These are phyloP conservation scores for Lentinula edodes DNA, from an alignment of 768 basidiomycete genomes.

Conservation along the genomic window DNA sequence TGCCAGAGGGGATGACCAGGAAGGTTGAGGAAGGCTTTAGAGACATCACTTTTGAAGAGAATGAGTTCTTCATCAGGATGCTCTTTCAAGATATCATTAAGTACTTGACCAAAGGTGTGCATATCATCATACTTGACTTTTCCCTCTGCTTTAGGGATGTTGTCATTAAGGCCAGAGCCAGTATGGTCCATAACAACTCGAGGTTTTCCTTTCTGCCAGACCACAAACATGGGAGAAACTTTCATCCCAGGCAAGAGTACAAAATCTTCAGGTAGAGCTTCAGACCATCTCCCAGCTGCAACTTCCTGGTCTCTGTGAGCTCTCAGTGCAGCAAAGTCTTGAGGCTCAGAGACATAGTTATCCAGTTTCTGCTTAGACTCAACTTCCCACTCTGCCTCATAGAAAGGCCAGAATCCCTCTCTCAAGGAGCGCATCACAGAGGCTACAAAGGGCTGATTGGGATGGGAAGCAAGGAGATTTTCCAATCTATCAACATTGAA, in stretches of 20 bases:
- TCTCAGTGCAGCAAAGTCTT: slow-evolving; percentile 12
- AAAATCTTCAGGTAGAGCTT: neutral
- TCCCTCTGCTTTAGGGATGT: slow-evolving; percentile 13
- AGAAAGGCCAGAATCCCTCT: slow-evolving; percentile 29
- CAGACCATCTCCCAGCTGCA: slow-evolving; percentile 12
- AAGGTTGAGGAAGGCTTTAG: slow-evolving; percentile 24
- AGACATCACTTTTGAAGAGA: slow-evolving; percentile 23
- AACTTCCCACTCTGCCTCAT: slow-evolving; percentile 16
- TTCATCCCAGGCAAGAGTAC: slow-evolving; percentile 20
- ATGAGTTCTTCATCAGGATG: slow-evolving; percentile 8
- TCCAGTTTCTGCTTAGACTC: neutral
- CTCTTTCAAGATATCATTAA: slow-evolving; percentile 4
- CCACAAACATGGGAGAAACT: slow-evolving; percentile 20
- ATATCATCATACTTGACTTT: slow-evolving; percentile 20
- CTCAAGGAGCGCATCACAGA: slow-evolving; percentile 14
- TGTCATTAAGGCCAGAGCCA: slow-evolving; percentile 16
- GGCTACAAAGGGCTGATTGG: slow-evolving; percentile 22
- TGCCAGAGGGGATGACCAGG: slow-evolving; percentile 29
- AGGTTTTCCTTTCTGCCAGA: slow-evolving; percentile 21
- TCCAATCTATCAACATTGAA: slow-evolving; percentile 20
- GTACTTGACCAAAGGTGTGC: slow-evolving; percentile 13
- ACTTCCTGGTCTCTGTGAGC: slow-evolving; percentile 15
- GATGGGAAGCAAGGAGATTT: slow-evolving; percentile 16
- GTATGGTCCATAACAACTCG: slow-evolving; percentile 22
- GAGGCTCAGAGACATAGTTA: slow-evolving; percentile 10